Percentiles rank a stretch among this genome's conserved stretches.
Conservation (phyloP, 2,329 filamentous ascomycete species). For the Clonostachys solani region DNA sequence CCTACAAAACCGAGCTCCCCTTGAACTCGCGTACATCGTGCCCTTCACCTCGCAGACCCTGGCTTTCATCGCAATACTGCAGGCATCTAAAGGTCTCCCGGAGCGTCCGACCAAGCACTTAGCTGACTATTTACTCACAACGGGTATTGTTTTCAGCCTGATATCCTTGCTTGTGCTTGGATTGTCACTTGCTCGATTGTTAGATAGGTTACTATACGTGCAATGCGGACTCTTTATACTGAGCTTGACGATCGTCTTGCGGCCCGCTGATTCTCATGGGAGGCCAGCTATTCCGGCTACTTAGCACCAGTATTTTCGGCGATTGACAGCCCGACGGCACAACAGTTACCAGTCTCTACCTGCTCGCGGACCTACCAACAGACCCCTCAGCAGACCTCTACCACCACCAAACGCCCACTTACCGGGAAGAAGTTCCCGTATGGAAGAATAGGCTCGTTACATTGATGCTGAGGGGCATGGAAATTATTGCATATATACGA, state of each 20-base stretch:
- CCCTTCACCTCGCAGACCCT: not conserved
- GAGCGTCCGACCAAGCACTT: not conserved
- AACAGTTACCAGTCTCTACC: not conserved
- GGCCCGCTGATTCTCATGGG: not conserved
- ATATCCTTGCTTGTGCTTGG: not conserved
- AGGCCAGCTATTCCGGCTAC: not conserved
- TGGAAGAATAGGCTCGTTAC: too few relatives aligned
- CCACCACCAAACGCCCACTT: not conserved
- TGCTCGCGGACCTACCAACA: not conserved
- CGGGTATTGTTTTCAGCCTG: not conserved
- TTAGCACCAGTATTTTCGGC: not conserved
- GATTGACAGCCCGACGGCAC: not conserved
- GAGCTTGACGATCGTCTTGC: not conserved
- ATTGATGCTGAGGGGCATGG: too few relatives aligned
- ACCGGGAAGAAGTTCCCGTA: not conserved
- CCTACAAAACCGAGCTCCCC: not conserved
- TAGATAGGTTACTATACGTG: not conserved
- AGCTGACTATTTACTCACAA: not conserved
- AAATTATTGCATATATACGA: too few relatives aligned
- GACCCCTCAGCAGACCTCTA: not conserved
- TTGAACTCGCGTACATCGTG: not conserved
- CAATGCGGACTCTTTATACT: not conserved
- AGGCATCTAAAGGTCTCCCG: not conserved
- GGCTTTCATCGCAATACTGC: not conserved
- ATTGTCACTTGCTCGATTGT: not conserved